Base-by-base conservation (phyloP, 768 basidiomycete genomes). In the Leccinum ochraceum region DNA sequence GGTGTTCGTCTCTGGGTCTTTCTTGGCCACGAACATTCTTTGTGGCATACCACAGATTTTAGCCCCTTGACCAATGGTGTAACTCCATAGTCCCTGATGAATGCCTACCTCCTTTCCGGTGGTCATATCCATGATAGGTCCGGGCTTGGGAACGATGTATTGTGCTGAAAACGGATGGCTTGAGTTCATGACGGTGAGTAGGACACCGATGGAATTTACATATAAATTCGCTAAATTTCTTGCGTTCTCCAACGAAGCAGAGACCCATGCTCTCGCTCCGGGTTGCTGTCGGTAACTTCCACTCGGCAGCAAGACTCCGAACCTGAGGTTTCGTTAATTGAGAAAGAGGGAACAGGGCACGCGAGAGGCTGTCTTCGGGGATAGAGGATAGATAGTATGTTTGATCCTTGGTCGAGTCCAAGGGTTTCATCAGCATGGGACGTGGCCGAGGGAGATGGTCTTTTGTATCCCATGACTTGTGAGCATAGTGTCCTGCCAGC, bases 191-290 rank as follows among this genome's bases (percentile, higher is more conserved):
- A n/a, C 16, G 48, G 53, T 7, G 20, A 36, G n/a, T 6, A 39
- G 14, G n/a, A 37, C 10, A 53, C 4, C 42, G 39, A 57, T 37
- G 28, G 55, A 24, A 74, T 83, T 62, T 61, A 90, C 92, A 83
- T 53, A 95, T 72, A 69, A 95, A 98, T 9, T 83, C 75, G 28
- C 80, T 78, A 65, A 96, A 95, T 53, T 77, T 82, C 10, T 80
- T 79, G 67, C 88, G 86, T 69, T 95, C 85, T 5, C 95, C 95
- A 1, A 98, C 87, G 64, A 98, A 98, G 69, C 95, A 98, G 17
- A 98, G 82, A 0, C 95, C 95, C 86, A 96, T 94, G 73, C 92
- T 94, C 69, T 98, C 95, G 17, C 80, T 81, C 60, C 92, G 81
- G 3, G 83, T 79, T 0, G 92, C 91, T 3, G 88, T 94, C 3